Evolutionary conservation across 2,329 filamentous ascomycete genomes (phyloP).

Genomic region (Parastagonospora avenae): DNA sequence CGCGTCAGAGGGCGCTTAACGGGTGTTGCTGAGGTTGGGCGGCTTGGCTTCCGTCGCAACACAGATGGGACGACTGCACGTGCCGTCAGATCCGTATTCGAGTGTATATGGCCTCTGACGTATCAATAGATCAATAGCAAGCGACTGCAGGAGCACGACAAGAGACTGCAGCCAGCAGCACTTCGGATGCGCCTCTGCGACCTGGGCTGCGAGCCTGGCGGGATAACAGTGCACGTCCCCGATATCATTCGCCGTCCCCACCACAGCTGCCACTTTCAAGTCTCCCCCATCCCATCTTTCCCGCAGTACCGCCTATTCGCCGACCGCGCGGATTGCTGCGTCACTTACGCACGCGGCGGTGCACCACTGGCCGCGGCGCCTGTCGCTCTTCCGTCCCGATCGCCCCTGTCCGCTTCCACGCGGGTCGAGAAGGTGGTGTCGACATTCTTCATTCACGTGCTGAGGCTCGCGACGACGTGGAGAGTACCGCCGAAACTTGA

Average conservation of each 20-base stretch:
- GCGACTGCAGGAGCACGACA: no score
- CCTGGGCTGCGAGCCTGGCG: background rate
- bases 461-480: no score
- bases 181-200: background rate
- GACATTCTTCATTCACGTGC: no score
- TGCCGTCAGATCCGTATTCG: background rate
- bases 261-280: background rate
- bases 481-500: no score
- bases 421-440: background rate
- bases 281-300: background rate
- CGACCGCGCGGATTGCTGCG: background rate
- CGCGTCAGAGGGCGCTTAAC: no score
- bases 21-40: constrained; percentile 6
- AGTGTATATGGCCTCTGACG: no score
- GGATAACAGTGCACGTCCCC: background rate
- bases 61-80: constrained; percentile 12
- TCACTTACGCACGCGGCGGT: background rate
- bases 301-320: background rate
- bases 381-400: background rate
- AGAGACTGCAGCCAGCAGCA: background rate
- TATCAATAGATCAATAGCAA: no score
- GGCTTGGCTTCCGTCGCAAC: constrained; percentile 11
- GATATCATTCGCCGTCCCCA: background rate
- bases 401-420: background rate
- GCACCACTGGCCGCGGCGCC: background rate